Percentiles rank a stretch among this genome's conserved stretches.
These are phyloP conservation scores for Gracilaria caudata DNA, from an alignment of 23 red algal species.

Conservation along the genomic window DNA sequence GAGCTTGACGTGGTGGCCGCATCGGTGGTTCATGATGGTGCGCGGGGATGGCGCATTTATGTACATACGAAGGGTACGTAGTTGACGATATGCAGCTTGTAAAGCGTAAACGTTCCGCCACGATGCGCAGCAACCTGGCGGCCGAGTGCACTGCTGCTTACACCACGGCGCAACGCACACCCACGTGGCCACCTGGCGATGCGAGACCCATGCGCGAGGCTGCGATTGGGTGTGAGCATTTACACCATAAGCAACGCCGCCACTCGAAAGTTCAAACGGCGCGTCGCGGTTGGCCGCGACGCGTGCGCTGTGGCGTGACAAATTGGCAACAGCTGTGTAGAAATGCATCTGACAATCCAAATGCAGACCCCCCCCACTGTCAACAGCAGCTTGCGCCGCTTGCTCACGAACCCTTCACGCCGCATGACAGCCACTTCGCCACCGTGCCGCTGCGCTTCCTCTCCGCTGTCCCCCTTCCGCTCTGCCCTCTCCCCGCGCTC, in stretches of 20 bases:
- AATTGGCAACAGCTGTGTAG: neutral
- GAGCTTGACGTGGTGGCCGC: neutral
- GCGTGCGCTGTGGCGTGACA: neutral
- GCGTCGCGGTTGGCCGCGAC: neutral
- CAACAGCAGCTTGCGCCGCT: conserved; percentile 1
- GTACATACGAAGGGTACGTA: neutral
- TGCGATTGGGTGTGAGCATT: neutral
- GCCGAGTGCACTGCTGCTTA: neutral
- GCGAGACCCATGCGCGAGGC: neutral
- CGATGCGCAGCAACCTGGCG: no score
- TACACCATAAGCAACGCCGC: neutral
- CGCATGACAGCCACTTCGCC: conserved; percentile 8
- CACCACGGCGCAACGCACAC: neutral
- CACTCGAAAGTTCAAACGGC: neutral
- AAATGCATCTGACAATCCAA: neutral
- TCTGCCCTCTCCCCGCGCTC: neutral
- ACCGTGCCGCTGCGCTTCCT: neutral
- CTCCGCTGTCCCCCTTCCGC: neutral
- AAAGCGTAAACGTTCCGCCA: no score
- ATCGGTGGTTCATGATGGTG: neutral
- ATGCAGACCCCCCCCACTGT: no score
- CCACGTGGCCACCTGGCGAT: neutral
- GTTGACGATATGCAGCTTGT: neutral
- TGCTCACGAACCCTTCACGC: neutral
- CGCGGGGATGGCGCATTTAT: neutral